Base-by-base conservation (phyloP, 2,329 filamentous ascomycete genomes). In the Alternaria arborescens region DNA sequence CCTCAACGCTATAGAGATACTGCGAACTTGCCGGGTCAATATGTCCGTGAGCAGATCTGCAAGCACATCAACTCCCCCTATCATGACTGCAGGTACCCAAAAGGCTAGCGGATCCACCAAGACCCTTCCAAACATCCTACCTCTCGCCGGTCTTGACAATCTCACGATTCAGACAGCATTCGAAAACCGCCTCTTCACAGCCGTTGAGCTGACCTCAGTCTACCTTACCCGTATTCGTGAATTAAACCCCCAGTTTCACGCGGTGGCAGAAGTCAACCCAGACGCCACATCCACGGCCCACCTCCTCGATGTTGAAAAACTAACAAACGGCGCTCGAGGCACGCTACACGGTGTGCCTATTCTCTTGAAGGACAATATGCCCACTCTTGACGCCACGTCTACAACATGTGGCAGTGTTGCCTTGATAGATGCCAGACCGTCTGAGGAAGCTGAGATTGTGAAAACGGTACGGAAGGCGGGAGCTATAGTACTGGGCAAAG, bases 281-380 rank as follows among this genome's bases (percentile, higher is more conserved):
- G 65, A 79, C 42, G 82, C 83, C 3, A 66, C 85, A 3, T 34
- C 58, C 1, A 74, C 76, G 4, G 87, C 88, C 4, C 80, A 83
- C 52, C 65, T 73, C 1, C 73, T 86, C 11, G 87, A 89, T 68
- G 51, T 53, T 2, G 68, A 71, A 22, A 70, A 85, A 8, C 72
- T 78, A 2, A 64, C 76, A 3, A 80, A 81, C 11, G 83, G 85
- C 65, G 72, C 74, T 22, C 81, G 80, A 0, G 82, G 81, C 2
- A 66, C 79, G 0, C 77, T 90, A 3, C 86, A 89, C 71, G 87
- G 87, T 70, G 80, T 90, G 16, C 87, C 87, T 1, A 74, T 88
- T 8, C 70, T 90, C 5, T 75, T 89, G 6, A 89, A 90, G 74
- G 88, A 89, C 75, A 89, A 88, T 71, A 82, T 87, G 70, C 82